phyloP scores from a whole-genome alignment of 345 rosid genomes.

The Boechera stricta region DNA sequence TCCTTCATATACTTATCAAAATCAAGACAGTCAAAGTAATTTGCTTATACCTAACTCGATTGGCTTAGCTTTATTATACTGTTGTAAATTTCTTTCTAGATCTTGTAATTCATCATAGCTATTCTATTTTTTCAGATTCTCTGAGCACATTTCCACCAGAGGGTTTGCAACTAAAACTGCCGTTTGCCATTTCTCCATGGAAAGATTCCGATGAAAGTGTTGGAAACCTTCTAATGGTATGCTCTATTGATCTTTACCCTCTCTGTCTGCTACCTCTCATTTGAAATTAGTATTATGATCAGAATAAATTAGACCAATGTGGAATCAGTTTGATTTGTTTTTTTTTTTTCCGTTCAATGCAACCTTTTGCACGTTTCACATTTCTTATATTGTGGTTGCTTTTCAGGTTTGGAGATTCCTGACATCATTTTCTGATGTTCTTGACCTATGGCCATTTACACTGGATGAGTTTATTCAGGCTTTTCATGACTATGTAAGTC shows the following conservation, averaged over 20 bases:
- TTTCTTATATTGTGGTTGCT: conserved; percentile 34
- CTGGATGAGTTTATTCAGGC: conserved; percentile 97
- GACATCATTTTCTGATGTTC: conserved; percentile 86
- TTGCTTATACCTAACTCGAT: conserved; percentile 16
- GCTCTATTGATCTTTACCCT: conserved; percentile 30
- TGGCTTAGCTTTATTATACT: conserved; percentile 12
- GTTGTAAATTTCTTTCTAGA: conserved; percentile 11
- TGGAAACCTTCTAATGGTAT: conserved; percentile 97
- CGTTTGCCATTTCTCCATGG: conserved; percentile 92
- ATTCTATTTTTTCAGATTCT: conserved; percentile 59
- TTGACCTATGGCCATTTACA: conserved; percentile 98
- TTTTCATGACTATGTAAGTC: conserved; percentile 92
- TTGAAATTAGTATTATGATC: conserved; percentile 2
- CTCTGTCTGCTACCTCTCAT: conserved; percentile 13
- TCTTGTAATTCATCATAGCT: conserved; percentile 17
- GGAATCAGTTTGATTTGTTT: conserved; percentile 9
- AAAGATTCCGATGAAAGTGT: conserved; percentile 73
- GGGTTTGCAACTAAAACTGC: conserved; percentile 68
- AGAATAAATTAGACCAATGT: conserved; percentile 12
- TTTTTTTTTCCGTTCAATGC: not conserved
- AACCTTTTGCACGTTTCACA: conserved; percentile 7
- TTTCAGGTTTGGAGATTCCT: conserved; percentile 97
- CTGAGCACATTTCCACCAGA: conserved; percentile 75
- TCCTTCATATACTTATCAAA: conserved; percentile 8
- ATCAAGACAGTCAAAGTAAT: conserved; percentile 16